A percentile compares a stretch with the other conserved stretches of the same genome.
Evolutionary conservation across 768 basidiomycete species (phyloP).

Genomic region (Pulveroboletus sp.): DNA sequence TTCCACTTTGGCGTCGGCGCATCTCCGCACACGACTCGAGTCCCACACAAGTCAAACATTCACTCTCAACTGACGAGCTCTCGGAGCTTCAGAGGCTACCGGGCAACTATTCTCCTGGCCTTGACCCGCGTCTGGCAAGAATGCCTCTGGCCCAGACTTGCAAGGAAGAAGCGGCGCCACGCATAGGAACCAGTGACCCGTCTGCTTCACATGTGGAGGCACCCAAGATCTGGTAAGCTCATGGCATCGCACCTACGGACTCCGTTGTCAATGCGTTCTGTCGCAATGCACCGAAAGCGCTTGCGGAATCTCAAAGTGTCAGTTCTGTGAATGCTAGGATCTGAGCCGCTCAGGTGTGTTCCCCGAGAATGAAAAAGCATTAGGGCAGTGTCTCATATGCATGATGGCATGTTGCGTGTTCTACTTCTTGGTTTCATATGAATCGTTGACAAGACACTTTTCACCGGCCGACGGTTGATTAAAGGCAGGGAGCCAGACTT

Average conservation of each 20-base stretch:
- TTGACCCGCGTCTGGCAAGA: not conserved
- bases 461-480: not conserved
- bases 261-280: too few relatives aligned
- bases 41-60: not conserved
- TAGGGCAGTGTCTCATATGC: not conserved
- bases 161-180: not conserved
- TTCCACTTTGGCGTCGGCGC: not conserved
- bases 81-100: not conserved
- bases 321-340: not conserved
- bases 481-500: not conserved
- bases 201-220: not conserved
- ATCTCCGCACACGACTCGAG: too few relatives aligned
- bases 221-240: not conserved
- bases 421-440: slow-evolving; percentile 7
- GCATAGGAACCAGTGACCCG: not conserved
- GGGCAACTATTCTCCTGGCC: too few relatives aligned
- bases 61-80: not conserved
- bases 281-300: too few relatives aligned
- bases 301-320: too few relatives aligned
- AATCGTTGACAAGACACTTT: slow-evolving; percentile 1
- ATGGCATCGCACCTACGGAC: not conserved
- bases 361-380: not conserved
- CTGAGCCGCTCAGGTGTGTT: not conserved
- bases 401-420: not conserved
- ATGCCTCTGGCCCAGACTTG: not conserved